Conservation (phyloP, 2,329 filamentous ascomycete species). For the Septoria linicola region DNA sequence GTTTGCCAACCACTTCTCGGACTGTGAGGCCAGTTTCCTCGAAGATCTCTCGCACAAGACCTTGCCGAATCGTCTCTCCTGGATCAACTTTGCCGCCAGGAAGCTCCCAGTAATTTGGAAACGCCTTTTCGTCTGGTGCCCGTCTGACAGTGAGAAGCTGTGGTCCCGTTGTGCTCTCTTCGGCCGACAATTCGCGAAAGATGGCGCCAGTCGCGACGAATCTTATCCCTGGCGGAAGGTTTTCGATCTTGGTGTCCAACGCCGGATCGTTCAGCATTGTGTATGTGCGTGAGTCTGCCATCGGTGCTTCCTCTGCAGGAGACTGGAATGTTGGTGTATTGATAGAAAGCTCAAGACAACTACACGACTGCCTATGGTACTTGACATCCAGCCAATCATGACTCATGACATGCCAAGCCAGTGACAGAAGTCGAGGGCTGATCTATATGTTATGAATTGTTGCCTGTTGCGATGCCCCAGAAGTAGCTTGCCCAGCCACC, state of each 20-base stretch:
- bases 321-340: no score
- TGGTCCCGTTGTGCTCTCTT: neutral
- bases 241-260: slow-evolving; percentile 13
- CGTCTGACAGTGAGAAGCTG: slow-evolving; percentile 16
- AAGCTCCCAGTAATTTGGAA: slow-evolving; percentile 18
- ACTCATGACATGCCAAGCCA: no score
- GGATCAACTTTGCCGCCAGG: slow-evolving; percentile 18
- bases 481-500: slow-evolving; percentile 60
- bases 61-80: slow-evolving; percentile 12
- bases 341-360: no score
- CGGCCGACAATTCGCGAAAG: neutral
- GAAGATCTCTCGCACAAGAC: slow-evolving; percentile 12
- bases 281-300: no score
- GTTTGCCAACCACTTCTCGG: slow-evolving; percentile 2
- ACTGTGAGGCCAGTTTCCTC: slow-evolving; percentile 17
- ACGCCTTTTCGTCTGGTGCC: slow-evolving; percentile 13
- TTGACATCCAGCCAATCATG: no score
- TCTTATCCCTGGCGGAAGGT: slow-evolving; percentile 2
- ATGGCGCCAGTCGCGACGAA: neutral
- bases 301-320: no score
- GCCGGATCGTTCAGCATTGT: slow-evolving; percentile 1
- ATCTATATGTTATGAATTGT: slow-evolving; percentile 37
- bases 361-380: no score
- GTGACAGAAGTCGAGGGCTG: no score
- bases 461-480: slow-evolving; percentile 59